Percentiles rank a stretch among this genome's conserved stretches.
Conservation (phyloP, 2,329 filamentous ascomycete genomes). For the Aspergillus sp. region DNA sequence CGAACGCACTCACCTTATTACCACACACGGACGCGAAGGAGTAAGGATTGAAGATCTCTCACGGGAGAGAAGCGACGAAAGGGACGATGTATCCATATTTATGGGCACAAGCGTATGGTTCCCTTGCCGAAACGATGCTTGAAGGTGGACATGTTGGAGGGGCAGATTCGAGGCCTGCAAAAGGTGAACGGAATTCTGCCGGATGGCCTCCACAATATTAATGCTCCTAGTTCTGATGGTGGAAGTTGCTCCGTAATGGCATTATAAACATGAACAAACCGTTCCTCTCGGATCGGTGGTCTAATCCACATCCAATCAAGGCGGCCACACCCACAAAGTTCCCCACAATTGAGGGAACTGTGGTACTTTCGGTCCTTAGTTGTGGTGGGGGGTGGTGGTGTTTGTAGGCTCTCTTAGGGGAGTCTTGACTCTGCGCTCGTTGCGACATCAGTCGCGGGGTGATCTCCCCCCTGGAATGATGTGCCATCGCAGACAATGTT, state of each 20-base stretch:
- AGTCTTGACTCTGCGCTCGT: no score
- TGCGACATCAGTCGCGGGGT: no score
- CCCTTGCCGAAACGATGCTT: neutral
- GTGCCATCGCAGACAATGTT: neutral
- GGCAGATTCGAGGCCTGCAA: neutral
- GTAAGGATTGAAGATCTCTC: neutral
- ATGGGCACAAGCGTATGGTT: neutral
- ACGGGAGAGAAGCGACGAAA: neutral
- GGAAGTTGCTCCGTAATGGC: neutral
- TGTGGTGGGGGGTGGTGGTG: no score
- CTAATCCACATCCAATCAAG: neutral
- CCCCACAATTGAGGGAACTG: neutral
- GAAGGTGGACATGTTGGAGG: neutral
- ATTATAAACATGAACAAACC: neutral
- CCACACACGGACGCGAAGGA: neutral
- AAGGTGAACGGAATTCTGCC: neutral
- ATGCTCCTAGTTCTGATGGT: neutral
- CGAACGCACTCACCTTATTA: neutral
- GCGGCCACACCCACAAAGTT: neutral
- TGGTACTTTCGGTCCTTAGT: neutral
- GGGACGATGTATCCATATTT: neutral
- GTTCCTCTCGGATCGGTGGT: neutral
- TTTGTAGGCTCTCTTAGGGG: no score
- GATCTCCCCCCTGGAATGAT: neutral
- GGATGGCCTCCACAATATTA: neutral